Base-by-base conservation (phyloP, 2,329 filamentous ascomycete species). In the Pseudocercospora musae region DNA sequence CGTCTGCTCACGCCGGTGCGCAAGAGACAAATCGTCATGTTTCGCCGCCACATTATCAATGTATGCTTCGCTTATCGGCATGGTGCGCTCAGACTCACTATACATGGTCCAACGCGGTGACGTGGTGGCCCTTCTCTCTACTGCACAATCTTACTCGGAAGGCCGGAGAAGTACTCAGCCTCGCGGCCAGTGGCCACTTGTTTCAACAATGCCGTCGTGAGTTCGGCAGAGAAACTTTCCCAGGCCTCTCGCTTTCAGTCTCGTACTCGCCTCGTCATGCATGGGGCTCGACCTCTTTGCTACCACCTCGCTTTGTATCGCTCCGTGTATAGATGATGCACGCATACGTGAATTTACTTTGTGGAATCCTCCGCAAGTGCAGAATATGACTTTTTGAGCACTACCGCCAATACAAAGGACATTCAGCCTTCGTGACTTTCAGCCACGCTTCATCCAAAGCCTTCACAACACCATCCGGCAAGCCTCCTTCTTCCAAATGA, bases 401-500 rank as follows among this genome's bases (percentile, higher is more conserved):
- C 21, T 57, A 57, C 40, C 54, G 54, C 54, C 54, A 57, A 18
- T 57, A 57, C 10, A 57, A 18, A 21, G 56, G 56, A 49, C 42
- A 57, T 2, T 33, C 29, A 21, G 79, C 73, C 78, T 91, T 92
- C 11, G 83, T 79, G 18, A 87, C 78, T 8, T 53, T 33, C 68
- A 80, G 65, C 91, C 91, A 95, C 4, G 89, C 90, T 74, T 89
- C 79, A 68, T 95, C 90, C 59, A 95, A 78, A 11, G 84, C 87
- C 72, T 87, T 75, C 10, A 95, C 84, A 13, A 95, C 87, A 15
- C 91, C 89, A 7, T 89, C 84, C 0, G 90, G 90, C 65, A 95
- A 77, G 1, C 89, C 89, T 0, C 89, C 84, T 70, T 86, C 85
- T 68, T 85, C 83, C n/a, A 85, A 65, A 68, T 85, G 81, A 29